Percentiles rank a stretch among this genome's conserved stretches.
These are phyloP conservation scores for Zygoascus biomembranicola DNA, from an alignment of 805 yeast genomes.

Conservation along the genomic window DNA sequence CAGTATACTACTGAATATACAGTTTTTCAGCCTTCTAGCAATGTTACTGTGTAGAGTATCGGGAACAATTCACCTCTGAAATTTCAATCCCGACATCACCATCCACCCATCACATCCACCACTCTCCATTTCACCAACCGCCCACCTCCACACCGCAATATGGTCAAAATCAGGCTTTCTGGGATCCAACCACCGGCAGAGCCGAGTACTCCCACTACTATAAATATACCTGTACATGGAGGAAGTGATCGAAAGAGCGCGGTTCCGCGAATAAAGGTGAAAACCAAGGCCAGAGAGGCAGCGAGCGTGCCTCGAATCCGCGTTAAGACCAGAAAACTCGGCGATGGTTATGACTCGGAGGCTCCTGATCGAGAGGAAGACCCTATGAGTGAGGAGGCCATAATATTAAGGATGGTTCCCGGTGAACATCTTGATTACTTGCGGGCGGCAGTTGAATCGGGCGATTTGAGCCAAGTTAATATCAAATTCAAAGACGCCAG, in stretches of 20 bases:
- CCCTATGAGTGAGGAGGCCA: slow-evolving; percentile 82
- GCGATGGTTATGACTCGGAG: slow-evolving; percentile 95
- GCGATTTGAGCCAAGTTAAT: slow-evolving; percentile 58
- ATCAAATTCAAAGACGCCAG: slow-evolving; percentile 78
- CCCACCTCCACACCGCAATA: background rate
- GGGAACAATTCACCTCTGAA: too few relatives aligned
- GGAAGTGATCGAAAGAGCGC: background rate
- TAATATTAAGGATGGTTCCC: slow-evolving; percentile 61
- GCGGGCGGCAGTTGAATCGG: slow-evolving; percentile 59
- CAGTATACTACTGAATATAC: too few relatives aligned
- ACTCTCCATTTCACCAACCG: background rate
- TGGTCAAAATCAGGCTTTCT: slow-evolving; percentile 1
- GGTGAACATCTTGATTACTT: slow-evolving; percentile 65
- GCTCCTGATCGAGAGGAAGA: slow-evolving; percentile 95
- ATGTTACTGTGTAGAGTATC: too few relatives aligned
- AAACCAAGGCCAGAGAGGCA: background rate
- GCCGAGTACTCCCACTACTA: background rate
- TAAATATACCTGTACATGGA: background rate
- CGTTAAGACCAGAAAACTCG: slow-evolving; percentile 61
- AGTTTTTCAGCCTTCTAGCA: too few relatives aligned
- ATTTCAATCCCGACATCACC: background rate
- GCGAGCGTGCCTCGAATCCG: slow-evolving; percentile 37
- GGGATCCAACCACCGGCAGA: background rate
- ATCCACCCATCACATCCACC: background rate
- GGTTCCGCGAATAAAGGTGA: background rate